A percentile compares a stretch with the other conserved stretches of the same genome.
Evolutionary conservation across 805 yeast genomes (phyloP).

Genomic region (Monosporozyma siamensis): DNA sequence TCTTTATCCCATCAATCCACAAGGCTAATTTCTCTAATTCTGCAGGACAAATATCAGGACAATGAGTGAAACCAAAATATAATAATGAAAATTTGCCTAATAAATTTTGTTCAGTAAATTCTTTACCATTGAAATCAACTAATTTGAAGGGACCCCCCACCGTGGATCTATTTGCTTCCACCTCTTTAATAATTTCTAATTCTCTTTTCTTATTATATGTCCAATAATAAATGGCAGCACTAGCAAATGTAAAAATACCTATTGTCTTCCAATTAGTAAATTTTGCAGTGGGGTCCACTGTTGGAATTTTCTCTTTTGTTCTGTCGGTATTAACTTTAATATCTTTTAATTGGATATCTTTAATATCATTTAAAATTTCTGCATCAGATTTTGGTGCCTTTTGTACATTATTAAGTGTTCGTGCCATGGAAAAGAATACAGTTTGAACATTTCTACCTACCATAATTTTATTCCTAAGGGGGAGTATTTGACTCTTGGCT

Average conservation of each 20-base stretch:
- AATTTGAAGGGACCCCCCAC: conserved; percentile 72
- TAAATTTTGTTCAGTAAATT: conserved; percentile 69
- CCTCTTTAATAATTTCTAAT: conserved; percentile 64
- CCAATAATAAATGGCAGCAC: conserved; percentile 60
- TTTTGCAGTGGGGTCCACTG: neutral
- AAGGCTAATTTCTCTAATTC: conserved; percentile 83
- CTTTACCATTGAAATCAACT: conserved; percentile 57
- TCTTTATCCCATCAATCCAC: conserved; percentile 52
- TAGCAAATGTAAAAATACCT: conserved; percentile 49
- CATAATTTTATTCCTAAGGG: neutral
- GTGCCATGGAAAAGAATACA: neutral
- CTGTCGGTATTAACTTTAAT: conserved; percentile 2
- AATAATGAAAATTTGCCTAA: conserved; percentile 69
- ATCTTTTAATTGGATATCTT: conserved; percentile 4
- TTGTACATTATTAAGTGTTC: neutral
- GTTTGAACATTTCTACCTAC: neutral
- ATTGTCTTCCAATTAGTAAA: conserved; percentile 64
- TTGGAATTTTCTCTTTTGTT: neutral
- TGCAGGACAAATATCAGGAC: conserved; percentile 98
- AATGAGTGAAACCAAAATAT: conserved; percentile 91
- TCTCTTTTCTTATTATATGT: conserved; percentile 68
- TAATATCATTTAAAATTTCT: conserved; percentile 3
- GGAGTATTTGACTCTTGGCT: neutral
- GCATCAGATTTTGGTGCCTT: neutral
- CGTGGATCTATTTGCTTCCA: conserved; percentile 77